Base-by-base conservation (phyloP, 768 basidiomycete genomes). In the Pleurotus citrinopileatus region DNA sequence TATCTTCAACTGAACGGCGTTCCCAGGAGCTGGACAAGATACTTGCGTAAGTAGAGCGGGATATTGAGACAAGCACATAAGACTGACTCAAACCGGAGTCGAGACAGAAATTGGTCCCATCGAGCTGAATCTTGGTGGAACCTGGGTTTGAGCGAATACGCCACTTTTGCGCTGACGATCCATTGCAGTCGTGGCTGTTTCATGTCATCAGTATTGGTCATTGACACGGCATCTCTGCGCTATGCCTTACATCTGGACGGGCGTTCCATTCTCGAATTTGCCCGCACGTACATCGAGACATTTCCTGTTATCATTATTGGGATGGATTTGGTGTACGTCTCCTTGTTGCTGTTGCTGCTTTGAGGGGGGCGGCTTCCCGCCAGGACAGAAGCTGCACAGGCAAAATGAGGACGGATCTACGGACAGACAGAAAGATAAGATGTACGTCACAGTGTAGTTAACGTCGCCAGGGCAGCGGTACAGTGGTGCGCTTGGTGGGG, bases 381-480 rank as follows among this genome's bases (percentile, higher is more conserved):
- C 34, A 13, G 48, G 48, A 34, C 48, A 51, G 48, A 51, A 51
- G 7, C 48, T 51, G 9, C 29, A 34, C 10, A 36, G 48, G 13
- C 23, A 28, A 23, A 22, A 8, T 51, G 27, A 51, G 48, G 23
- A n/a, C 7, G 32, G n/a, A 10, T n/a, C n/a, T n/a, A n/a, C n/a
- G n/a, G n/a, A n/a, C n/a, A n/a, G n/a, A n/a, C n/a, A n/a, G n/a
- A 44, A 5, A 25, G 34, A 51, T 28, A 23, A 51, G 17, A 51
- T 34, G 28, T 37, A 51, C 48, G 48, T 51, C n/a, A 51, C 48
- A 12, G 28, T 37, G 48, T 36, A 51, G 13, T 34, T 32, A 23
- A 51, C 48, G 23, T 51, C 48, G 10, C 48, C 48, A 6, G 48
- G 48, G 48, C 48, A 51, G 20, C 48, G 48, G 23, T 51, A 51